phyloP scores from a whole-genome alignment of 2,329 filamentous ascomycete genomes.

The Fusarium longipes region DNA sequence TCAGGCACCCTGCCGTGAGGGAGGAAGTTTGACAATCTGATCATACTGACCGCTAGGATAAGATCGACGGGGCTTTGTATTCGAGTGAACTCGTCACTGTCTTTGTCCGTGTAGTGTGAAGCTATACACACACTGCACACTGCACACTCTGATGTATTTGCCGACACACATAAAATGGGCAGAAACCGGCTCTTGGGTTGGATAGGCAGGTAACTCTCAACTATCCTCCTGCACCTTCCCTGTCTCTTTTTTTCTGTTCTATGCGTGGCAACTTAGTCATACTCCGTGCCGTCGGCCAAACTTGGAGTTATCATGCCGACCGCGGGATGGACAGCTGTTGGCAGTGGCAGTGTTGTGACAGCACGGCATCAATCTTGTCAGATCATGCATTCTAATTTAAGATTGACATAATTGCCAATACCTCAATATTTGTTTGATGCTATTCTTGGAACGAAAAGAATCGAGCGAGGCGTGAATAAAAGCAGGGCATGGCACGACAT shows the following conservation, averaged over 20 bases:
- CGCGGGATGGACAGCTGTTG: conserved; percentile 1
- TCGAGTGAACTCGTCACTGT: not conserved
- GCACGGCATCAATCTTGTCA: conserved; percentile 6
- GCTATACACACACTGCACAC: not conserved
- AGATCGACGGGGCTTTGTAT: not conserved
- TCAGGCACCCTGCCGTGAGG: conserved; percentile 2
- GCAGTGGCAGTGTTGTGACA: conserved; percentile 3
- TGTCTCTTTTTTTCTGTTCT: not conserved
- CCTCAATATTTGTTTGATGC: not conserved
- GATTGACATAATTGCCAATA: not conserved
- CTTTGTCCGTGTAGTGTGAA: not conserved
- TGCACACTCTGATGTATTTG: not conserved
- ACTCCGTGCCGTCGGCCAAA: conserved; percentile 8
- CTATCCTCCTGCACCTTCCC: not conserved
- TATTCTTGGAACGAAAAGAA: not conserved
- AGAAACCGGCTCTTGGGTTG: not conserved
- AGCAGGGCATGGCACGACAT: not conserved
- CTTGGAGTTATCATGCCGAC: conserved; percentile 9
- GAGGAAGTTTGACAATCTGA: not conserved
- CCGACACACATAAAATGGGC: not conserved
- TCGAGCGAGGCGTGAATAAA: not conserved
- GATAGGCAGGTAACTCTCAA: not conserved
- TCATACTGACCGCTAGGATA: not conserved
- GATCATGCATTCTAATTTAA: conserved; percentile 8
- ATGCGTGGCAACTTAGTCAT: not conserved